Conservation (phyloP, 129 eudicot genomes). For the Ambrosia artemisiifolia region DNA sequence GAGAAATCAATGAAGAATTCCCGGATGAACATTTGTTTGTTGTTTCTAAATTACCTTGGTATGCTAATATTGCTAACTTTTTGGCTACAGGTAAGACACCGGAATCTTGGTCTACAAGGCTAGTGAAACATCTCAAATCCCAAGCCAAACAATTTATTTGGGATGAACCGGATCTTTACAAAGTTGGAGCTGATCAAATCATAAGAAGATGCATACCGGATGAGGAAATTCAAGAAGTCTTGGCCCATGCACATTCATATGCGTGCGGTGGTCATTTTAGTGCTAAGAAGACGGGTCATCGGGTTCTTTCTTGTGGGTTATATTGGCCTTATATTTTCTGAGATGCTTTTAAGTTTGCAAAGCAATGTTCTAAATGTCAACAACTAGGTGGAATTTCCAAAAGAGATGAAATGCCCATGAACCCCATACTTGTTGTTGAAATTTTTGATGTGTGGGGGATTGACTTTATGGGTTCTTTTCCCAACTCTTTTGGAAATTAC, state of each 20-base stretch:
- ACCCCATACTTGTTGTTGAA: background rate
- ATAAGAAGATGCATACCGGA: too few relatives aligned
- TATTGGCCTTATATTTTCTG: too few relatives aligned
- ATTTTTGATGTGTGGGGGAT: background rate
- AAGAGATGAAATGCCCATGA: background rate
- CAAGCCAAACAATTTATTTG: background rate
- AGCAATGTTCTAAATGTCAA: too few relatives aligned
- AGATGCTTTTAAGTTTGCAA: too few relatives aligned
- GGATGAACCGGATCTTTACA: background rate
- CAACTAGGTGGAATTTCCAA: too few relatives aligned
- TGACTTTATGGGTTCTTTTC: slow-evolving; percentile 1
- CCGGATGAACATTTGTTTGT: too few relatives aligned
- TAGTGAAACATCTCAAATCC: background rate
- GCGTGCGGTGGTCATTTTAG: too few relatives aligned
- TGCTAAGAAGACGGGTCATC: too few relatives aligned
- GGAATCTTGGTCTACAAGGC: background rate
- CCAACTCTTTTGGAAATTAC: background rate
- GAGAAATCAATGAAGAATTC: too few relatives aligned
- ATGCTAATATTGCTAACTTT: background rate
- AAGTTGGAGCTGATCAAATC: background rate
- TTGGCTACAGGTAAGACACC: background rate
- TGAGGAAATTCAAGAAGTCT: background rate
- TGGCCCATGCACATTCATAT: background rate
- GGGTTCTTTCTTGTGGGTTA: too few relatives aligned
- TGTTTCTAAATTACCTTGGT: too few relatives aligned